phyloP scores from a whole-genome alignment of 305 asterid species.

The Fraxinus nigra region DNA sequence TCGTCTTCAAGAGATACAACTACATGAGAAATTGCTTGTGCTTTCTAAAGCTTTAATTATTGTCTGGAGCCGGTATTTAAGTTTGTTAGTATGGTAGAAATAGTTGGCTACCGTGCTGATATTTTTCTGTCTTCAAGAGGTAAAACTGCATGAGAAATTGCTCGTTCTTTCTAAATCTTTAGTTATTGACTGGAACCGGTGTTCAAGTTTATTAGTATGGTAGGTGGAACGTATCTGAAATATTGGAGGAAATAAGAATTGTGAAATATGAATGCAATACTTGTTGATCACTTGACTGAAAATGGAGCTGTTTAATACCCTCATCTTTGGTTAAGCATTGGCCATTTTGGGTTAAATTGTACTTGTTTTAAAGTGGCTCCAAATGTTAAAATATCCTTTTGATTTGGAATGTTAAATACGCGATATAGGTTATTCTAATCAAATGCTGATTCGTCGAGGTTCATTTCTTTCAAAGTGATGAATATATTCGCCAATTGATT shows the following conservation, averaged over 20 bases:
- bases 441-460: not conserved
- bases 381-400: not conserved
- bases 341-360: not conserved
- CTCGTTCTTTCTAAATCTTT: conserved; percentile 2
- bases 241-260: not conserved
- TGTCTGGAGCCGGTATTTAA: not conserved
- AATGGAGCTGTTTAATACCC: not conserved
- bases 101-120: conserved; percentile 85
- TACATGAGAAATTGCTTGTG: conserved; percentile 11
- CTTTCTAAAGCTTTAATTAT: not conserved
- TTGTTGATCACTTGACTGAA: not conserved
- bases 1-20: conserved; percentile 95
- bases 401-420: not conserved
- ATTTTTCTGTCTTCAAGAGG: conserved; percentile 97
- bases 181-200: not conserved
- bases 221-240: conserved; percentile 7
- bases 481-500: not conserved
- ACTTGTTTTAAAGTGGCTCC: not conserved
- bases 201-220: not conserved
- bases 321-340: not conserved
- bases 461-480: not conserved
- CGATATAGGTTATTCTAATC: not conserved
- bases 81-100: conserved; percentile 35
- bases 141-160: conserved; percentile 27
- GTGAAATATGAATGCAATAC: not conserved